phyloP scores from a whole-genome alignment of 805 yeast species.

The Peterozyma xylosa region DNA sequence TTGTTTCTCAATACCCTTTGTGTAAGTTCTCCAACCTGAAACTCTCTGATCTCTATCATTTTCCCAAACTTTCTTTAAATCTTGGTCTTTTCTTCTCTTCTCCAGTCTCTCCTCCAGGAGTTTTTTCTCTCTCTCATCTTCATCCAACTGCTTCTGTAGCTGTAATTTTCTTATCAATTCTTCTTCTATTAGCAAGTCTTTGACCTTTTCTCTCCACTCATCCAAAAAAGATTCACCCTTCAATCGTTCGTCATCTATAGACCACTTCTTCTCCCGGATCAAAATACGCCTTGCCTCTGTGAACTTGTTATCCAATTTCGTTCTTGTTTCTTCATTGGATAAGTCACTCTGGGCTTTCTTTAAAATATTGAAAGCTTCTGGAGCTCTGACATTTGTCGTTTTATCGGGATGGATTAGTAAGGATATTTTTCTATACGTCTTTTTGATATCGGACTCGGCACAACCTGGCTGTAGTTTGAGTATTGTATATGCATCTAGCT shows the following conservation, averaged over 20 bases:
- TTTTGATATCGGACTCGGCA: slow-evolving; percentile 31
- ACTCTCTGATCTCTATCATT: slow-evolving; percentile 51
- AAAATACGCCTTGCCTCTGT: slow-evolving; percentile 32
- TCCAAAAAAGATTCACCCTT: slow-evolving; percentile 23
- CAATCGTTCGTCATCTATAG: slow-evolving; percentile 28
- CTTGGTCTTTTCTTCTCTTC: slow-evolving; percentile 24
- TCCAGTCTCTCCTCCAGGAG: slow-evolving; percentile 22
- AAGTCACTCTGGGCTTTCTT: slow-evolving; percentile 44
- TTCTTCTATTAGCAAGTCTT: slow-evolving; percentile 35
- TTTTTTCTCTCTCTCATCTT: slow-evolving; percentile 29
- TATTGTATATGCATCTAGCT: slow-evolving; percentile 47
- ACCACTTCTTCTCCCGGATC: slow-evolving; percentile 27
- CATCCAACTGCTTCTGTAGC: slow-evolving; percentile 30
- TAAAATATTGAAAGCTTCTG: slow-evolving; percentile 54
- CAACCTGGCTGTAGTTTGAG: slow-evolving; percentile 38
- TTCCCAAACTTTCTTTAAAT: slow-evolving; percentile 51
- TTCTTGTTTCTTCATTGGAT: slow-evolving; percentile 28
- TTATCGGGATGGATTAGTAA: slow-evolving; percentile 67
- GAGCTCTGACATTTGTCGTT: slow-evolving; percentile 45
- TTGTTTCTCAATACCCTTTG: slow-evolving; percentile 35
- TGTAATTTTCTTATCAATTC: slow-evolving; percentile 35
- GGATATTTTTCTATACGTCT: slow-evolving; percentile 48
- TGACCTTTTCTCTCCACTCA: slow-evolving; percentile 34
- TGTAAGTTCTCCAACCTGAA: slow-evolving; percentile 49
- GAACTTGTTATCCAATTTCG: slow-evolving; percentile 34